phyloP scores from a whole-genome alignment of 805 yeast species.

The Candida suzukii region DNA sequence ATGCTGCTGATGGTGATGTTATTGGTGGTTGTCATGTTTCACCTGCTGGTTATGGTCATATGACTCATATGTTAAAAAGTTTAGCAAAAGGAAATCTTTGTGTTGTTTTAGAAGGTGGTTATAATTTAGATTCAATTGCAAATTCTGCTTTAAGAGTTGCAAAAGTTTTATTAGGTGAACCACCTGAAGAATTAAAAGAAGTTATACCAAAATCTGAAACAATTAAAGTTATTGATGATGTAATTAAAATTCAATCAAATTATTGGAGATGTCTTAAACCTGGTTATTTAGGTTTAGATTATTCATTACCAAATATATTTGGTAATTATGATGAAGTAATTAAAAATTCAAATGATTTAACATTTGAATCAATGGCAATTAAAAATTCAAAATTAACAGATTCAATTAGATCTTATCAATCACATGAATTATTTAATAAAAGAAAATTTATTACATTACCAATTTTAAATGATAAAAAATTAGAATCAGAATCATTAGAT shows the following conservation, averaged over 20 bases:
- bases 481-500: conserved; percentile 43
- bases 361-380: conserved; percentile 27
- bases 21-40: conserved; percentile 95
- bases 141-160: conserved; percentile 88
- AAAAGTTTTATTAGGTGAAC: conserved; percentile 87
- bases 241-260: conserved; percentile 68
- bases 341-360: conserved; percentile 33
- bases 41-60: conserved; percentile 93
- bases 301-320: conserved; percentile 21
- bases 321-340: conserved; percentile 24
- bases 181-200: conserved; percentile 73
- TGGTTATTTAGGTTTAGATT: conserved; percentile 39
- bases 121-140: conserved; percentile 85
- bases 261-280: conserved; percentile 85
- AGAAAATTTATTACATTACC: conserved; percentile 66
- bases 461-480: conserved; percentile 34
- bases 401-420: conserved; percentile 69
- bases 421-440: conserved; percentile 43
- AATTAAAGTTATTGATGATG: conserved; percentile 74
- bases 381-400: conserved; percentile 54
- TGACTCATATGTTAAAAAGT: conserved; percentile 87
- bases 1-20: conserved; percentile 97
- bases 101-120: conserved; percentile 94
- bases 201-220: conserved; percentile 70
- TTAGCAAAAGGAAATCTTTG: conserved; percentile 84